Percentiles rank a stretch among this genome's conserved stretches.
Evolutionary conservation across 768 basidiomycete genomes (phyloP).

Genomic region (Boletellus emodensis): DNA sequence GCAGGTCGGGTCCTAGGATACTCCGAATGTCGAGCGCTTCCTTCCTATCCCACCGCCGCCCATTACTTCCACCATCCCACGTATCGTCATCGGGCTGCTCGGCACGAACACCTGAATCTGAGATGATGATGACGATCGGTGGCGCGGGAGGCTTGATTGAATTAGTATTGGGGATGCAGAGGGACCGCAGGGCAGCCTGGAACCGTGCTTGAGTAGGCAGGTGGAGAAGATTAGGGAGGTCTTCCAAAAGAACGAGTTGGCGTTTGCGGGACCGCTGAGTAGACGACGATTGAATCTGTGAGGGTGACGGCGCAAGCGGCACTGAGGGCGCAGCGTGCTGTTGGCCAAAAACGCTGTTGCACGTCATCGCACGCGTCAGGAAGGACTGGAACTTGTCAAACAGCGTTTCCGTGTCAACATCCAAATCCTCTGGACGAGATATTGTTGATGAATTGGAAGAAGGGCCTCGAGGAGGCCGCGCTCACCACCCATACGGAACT

Average conservation of each 20-base stretch:
- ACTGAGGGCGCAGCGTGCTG: slow-evolving; percentile 7
- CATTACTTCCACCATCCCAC: slow-evolving; percentile 42
- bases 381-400: slow-evolving; percentile 75
- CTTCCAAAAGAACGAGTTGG: slow-evolving; percentile 78
- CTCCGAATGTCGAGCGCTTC: slow-evolving; percentile 63
- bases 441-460: neutral
- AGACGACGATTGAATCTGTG: slow-evolving; percentile 1
- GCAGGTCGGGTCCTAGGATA: slow-evolving; percentile 64
- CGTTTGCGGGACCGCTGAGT: slow-evolving; percentile 28
- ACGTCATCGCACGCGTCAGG: slow-evolving; percentile 63
- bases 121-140: slow-evolving; percentile 80
- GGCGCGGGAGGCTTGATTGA: slow-evolving; percentile 25
- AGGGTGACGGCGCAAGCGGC: slow-evolving; percentile 1
- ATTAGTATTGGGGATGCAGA: slow-evolving; percentile 37
- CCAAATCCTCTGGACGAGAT: slow-evolving; percentile 9
- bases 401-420: slow-evolving; percentile 25
- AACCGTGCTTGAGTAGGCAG: slow-evolving; percentile 63
- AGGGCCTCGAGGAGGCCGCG: neutral
- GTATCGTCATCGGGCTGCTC: slow-evolving; percentile 49
- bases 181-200: slow-evolving; percentile 60
- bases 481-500: slow-evolving; percentile 8
- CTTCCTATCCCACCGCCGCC: slow-evolving; percentile 45
- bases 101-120: slow-evolving; percentile 77
- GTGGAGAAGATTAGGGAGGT: slow-evolving; percentile 89
- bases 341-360: slow-evolving; percentile 46